Percentiles rank a stretch among this genome's conserved stretches.
Evolutionary conservation across 768 basidiomycete genomes (phyloP).

Genomic region (Boletus vermiculosoides): DNA sequence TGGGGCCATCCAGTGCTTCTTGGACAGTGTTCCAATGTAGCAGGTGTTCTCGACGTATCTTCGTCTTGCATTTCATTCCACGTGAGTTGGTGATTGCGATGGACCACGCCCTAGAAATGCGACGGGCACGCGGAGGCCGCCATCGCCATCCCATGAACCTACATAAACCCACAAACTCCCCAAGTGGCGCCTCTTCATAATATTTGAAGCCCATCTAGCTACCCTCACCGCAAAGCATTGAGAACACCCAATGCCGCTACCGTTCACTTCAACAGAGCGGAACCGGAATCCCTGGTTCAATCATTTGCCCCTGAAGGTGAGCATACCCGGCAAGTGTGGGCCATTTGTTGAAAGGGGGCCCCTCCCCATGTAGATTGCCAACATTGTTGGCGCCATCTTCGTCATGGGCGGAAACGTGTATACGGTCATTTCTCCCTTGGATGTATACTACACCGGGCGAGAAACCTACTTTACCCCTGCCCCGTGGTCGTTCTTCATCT

Average conservation of each 20-base stretch:
- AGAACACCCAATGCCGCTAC: constrained; percentile 24
- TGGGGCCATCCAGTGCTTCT: constrained; percentile 6
- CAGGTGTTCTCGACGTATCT: not conserved
- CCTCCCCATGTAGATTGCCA: constrained; percentile 40
- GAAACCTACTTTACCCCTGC: constrained; percentile 71
- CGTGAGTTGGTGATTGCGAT: constrained; percentile 13
- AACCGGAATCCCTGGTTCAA: constrained; percentile 42
- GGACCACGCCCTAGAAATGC: constrained; percentile 27
- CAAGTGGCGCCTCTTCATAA: constrained; percentile 13
- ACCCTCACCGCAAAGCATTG: constrained; percentile 3
- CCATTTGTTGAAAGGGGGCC: constrained; percentile 2
- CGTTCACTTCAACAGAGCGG: constrained; percentile 14
- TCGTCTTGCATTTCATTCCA: constrained; percentile 18
- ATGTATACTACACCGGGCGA: constrained; percentile 47
- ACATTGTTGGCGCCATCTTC: constrained; percentile 53
- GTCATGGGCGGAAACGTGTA: constrained; percentile 63
- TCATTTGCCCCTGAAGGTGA: constrained; percentile 55
- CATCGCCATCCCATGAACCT: constrained; percentile 16
- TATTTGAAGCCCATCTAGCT: constrained; percentile 10
- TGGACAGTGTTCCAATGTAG: not conserved
- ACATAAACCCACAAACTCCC: constrained; percentile 24
- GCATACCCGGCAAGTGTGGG: not conserved
- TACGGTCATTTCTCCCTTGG: constrained; percentile 53
- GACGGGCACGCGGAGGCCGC: constrained; percentile 23
- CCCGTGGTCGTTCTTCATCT: constrained; percentile 59